phyloP scores from a whole-genome alignment of 2,329 filamentous ascomycete genomes.

The Scopulariopsis brevicaulis region DNA sequence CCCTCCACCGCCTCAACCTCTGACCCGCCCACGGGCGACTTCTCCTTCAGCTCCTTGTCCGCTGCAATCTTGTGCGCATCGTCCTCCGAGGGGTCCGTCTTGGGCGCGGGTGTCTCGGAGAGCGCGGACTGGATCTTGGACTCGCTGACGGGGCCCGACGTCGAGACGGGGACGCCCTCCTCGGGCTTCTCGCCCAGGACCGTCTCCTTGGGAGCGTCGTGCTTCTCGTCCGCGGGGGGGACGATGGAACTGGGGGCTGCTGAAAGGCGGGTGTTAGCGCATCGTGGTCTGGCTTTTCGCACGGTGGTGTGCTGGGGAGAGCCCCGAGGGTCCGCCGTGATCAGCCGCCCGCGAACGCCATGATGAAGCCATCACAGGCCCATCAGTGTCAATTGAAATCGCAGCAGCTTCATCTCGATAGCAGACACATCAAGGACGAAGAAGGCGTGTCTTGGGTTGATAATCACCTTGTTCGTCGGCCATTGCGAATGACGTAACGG shows the following conservation, averaged over 20 bases:
- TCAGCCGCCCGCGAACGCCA: neutral
- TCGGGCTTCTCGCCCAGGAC: slow-evolving; percentile 8
- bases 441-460: neutral
- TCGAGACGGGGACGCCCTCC: slow-evolving; percentile 11
- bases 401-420: neutral
- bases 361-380: neutral
- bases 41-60: neutral
- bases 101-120: slow-evolving; percentile 4
- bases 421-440: neutral
- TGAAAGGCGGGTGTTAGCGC: slow-evolving; percentile 15
- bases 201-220: slow-evolving; percentile 12
- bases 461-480: slow-evolving; percentile 4
- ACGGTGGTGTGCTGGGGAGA: neutral
- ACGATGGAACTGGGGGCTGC: slow-evolving; percentile 5
- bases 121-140: slow-evolving; percentile 16
- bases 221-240: slow-evolving; percentile 7
- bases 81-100: neutral
- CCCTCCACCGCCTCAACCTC: neutral
- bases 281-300: slow-evolving; percentile 11
- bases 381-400: neutral
- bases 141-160: slow-evolving; percentile 19
- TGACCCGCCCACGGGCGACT: neutral
- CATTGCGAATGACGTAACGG: neutral
- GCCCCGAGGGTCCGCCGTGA: neutral
- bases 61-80: neutral